Evolutionary conservation across 768 basidiomycete genomes (phyloP).

Genomic region (Leccinellum luteum): DNA sequence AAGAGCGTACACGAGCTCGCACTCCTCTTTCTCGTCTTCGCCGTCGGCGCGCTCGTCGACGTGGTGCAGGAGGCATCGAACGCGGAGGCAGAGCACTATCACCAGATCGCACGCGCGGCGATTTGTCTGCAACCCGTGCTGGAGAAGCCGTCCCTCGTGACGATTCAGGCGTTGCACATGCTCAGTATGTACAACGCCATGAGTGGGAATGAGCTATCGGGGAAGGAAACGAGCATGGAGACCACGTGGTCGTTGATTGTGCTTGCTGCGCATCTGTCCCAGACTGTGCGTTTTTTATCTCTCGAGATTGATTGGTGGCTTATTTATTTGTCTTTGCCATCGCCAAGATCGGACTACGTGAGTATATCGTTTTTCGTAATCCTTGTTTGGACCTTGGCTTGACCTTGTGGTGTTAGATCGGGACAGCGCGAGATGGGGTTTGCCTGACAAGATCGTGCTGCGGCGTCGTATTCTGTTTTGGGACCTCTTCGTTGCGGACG

Average conservation of each 20-base stretch:
- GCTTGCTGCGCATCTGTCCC: slow-evolving; percentile 62
- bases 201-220: slow-evolving; percentile 57
- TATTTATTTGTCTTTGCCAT: slow-evolving; percentile 10
- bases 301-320: slow-evolving; percentile 4
- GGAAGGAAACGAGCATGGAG: slow-evolving; percentile 67
- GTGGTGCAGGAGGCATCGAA: slow-evolving; percentile 29
- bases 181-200: slow-evolving; percentile 69
- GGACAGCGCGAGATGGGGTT: slow-evolving; percentile 61
- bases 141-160: slow-evolving; percentile 68
- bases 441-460: slow-evolving; percentile 61
- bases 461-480: slow-evolving; percentile 70
- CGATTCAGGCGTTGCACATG: slow-evolving; percentile 67
- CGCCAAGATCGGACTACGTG: slow-evolving; percentile 65
- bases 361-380: slow-evolving; percentile 20
- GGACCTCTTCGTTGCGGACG: slow-evolving; percentile 73
- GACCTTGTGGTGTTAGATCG: slow-evolving; percentile 42
- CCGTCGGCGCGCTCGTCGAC: slow-evolving; percentile 50
- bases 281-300: slow-evolving; percentile 47
- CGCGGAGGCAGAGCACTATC: slow-evolving; percentile 57
- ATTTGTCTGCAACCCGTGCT: slow-evolving; percentile 66
- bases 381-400: slow-evolving; percentile 2
- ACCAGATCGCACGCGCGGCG: slow-evolving; percentile 63
- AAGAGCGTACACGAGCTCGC: slow-evolving; percentile 49
- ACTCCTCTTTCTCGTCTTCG: slow-evolving; percentile 48
- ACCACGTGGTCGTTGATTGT: slow-evolving; percentile 67